Base-by-base conservation (phyloP, 2,329 filamentous ascomycete species). In the Didymella exigua region DNA sequence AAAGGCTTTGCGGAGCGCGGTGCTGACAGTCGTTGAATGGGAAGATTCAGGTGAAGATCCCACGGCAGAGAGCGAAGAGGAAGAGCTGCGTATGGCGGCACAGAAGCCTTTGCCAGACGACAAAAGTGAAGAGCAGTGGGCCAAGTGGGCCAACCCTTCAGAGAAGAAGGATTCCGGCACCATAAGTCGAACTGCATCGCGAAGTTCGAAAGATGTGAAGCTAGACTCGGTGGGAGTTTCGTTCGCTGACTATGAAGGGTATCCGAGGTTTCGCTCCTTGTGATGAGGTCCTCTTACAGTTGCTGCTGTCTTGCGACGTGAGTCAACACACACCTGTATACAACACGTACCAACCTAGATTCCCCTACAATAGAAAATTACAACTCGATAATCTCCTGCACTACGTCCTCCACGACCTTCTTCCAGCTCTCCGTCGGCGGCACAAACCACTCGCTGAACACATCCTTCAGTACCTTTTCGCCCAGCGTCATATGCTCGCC, bases 401-500 rank as follows among this genome's bases (percentile, higher is more conserved):
- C 34, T 2, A 31, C 7, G 18, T 58, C 21, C 7, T 64, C 57
- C 10, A 42, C 23, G 0, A 41, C 8, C n/a, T 46, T 33, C 19
- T 45, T 37, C 65, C 53, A 60, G 23, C 51, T 50, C 23, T 45
- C 59, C 53, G 62, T 57, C 9, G 52, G 40, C 1, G 77, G 73
- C 6, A 88, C 86, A 68, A 89, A 89, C 67, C 86, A 91, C 63
- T 85, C 82, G 45, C 75, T 74, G 67, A 96, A 91, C 3, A 86
- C 82, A 42, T 84, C 80, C 56, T 78, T 82, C 68, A 98, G 72
- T 26, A 88, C 74, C 63, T 89, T 79, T 10, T 90, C 85, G 0
- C 80, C 77, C 58, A 98, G 78, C 58, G 87, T 78, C 92, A 99
- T 98, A 78, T 99, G 95, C 21, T 85, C 84, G 0, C 93, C 95